These are phyloP conservation scores for Adansonia rubrostipa DNA, from an alignment of 441 rosid species.

Conservation along the genomic window DNA sequence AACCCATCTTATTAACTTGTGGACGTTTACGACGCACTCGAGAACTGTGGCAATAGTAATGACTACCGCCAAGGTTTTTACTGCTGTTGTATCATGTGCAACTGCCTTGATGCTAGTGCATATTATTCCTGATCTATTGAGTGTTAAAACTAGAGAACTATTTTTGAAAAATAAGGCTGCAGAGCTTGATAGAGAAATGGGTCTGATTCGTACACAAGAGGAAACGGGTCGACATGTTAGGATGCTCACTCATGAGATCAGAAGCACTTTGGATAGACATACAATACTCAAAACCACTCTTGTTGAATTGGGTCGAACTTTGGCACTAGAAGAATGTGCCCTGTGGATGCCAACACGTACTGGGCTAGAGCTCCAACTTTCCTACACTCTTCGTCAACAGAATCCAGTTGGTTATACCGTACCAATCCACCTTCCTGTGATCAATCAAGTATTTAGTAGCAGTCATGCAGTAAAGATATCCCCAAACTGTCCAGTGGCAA, in stretches of 20 bases:
- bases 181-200: conserved; percentile 96
- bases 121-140: conserved; percentile 88
- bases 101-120: conserved; percentile 98
- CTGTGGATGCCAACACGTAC: conserved; percentile 99
- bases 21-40: conserved; percentile 79
- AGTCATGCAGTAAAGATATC: conserved; percentile 81
- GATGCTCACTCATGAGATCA: conserved; percentile 95
- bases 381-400: conserved; percentile 89
- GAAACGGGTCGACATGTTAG: conserved; percentile 97
- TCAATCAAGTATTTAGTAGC: conserved; percentile 81
- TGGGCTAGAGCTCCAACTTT: conserved; percentile 94
- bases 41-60: conserved; percentile 85
- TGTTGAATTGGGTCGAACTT: conserved; percentile 88
- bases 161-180: conserved; percentile 96
- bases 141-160: conserved; percentile 89
- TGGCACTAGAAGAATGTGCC: conserved; percentile 93
- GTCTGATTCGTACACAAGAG: conserved; percentile 92
- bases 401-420: conserved; percentile 90
- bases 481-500: conserved; percentile 87
- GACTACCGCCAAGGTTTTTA: conserved; percentile 78
- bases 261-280: conserved; percentile 93
- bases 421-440: conserved; percentile 93
- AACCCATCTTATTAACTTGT: conserved; percentile 86
- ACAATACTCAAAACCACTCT: conserved; percentile 93
- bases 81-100: conserved; percentile 93